A percentile compares a stretch with the other conserved stretches of the same genome.
phyloP scores from a whole-genome alignment of 768 basidiomycete species.

The Dacryopinax spathularia region DNA sequence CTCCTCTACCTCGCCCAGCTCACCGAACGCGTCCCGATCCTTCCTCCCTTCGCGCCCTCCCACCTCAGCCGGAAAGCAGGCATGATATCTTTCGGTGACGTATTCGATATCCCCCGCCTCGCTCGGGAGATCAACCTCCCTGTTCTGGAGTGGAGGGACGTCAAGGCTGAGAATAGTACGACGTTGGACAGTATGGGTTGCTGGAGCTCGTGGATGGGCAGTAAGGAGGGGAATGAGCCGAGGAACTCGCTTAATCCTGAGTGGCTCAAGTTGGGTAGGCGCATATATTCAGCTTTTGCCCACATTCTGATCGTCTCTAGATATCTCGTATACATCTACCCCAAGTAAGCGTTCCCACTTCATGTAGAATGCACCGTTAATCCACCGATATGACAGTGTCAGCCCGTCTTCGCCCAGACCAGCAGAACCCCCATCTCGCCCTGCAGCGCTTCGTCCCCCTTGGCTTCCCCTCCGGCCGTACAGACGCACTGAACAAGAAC shows the following conservation, averaged over 20 bases:
- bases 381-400: neutral
- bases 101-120: constrained; percentile 46
- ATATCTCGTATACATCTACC: no score
- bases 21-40: constrained; percentile 40
- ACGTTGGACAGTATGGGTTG: constrained; percentile 25
- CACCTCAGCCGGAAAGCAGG: constrained; percentile 36
- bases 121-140: constrained; percentile 32
- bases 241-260: no score
- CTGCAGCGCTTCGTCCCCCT: constrained; percentile 13
- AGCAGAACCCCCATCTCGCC: constrained; percentile 6
- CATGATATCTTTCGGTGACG: constrained; percentile 41
- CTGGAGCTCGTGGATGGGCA: constrained; percentile 31
- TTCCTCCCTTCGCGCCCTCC: constrained; percentile 44
- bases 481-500: constrained; percentile 14
- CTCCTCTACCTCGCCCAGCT: constrained; percentile 45
- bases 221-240: no score
- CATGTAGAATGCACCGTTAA: no score
- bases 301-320: no score
- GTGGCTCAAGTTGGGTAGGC: no score
- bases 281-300: no score
- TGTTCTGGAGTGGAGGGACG: constrained; percentile 49
- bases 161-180: constrained; percentile 31
- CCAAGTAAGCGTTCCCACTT: no score
- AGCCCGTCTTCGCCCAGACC: neutral
- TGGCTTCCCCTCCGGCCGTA: constrained; percentile 9